Evolutionary conservation across 225 moss, liverwort and hornwort species (phyloP).

Genomic region (Marchantia polymorpha): DNA sequence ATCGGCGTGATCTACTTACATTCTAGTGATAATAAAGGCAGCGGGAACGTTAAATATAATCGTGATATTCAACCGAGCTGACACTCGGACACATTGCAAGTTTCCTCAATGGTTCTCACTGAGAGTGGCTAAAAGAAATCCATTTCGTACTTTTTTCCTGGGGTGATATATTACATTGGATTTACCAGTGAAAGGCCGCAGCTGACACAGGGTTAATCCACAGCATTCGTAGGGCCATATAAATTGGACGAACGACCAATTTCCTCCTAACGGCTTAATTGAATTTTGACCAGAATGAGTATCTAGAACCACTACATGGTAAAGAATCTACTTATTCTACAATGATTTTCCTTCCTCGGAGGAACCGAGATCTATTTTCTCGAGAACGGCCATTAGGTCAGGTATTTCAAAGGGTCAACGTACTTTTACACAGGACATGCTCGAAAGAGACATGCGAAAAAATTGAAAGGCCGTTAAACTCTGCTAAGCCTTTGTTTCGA

Average conservation of each 20-base stretch:
- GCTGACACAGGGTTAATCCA: not conserved
- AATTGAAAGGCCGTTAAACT: slow-evolving; percentile 13
- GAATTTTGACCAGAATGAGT: slow-evolving; percentile 6
- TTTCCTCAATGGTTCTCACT: too few relatives aligned
- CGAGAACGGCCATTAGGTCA: slow-evolving; percentile 1
- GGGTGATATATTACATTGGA: slow-evolving; percentile 17
- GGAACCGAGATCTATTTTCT: not conserved
- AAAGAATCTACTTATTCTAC: slow-evolving; percentile 20
- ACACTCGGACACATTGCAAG: too few relatives aligned
- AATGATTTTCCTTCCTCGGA: not conserved
- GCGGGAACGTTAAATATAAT: too few relatives aligned
- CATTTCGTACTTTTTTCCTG: not conserved
- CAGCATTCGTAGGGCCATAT: not conserved
- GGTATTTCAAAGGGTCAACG: not conserved
- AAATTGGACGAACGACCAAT: not conserved
- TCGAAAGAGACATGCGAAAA: not conserved
- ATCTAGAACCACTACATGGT: slow-evolving; percentile 14
- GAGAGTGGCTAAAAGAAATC: not conserved
- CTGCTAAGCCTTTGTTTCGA: slow-evolving; percentile 40
- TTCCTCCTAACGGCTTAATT: not conserved
- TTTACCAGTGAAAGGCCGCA: not conserved
- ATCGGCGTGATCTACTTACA: too few relatives aligned
- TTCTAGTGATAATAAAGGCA: too few relatives aligned
- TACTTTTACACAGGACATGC: slow-evolving; percentile 19
- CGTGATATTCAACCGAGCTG: too few relatives aligned